Evolutionary conservation across 2,329 filamentous ascomycete genomes (phyloP).

Genomic region (Colletotrichum somersetense): DNA sequence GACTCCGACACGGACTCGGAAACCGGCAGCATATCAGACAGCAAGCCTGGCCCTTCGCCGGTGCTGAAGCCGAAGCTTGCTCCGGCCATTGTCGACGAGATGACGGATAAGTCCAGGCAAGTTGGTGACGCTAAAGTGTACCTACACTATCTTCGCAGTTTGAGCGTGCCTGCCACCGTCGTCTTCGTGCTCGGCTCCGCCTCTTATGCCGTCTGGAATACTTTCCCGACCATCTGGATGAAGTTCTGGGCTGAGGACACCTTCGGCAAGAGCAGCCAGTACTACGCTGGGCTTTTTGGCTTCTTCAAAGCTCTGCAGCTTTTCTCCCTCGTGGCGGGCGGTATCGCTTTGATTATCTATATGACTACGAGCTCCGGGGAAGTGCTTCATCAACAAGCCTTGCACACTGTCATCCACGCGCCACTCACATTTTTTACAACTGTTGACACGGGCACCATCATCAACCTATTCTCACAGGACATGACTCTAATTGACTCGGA

Average conservation of each 20-base stretch:
- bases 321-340: constrained; percentile 39
- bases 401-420: constrained; percentile 47
- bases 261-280: constrained; percentile 35
- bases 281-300: constrained; percentile 44
- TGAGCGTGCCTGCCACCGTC: background rate
- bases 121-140: constrained; percentile 45
- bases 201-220: constrained; percentile 40
- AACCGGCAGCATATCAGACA: background rate
- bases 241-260: constrained; percentile 49
- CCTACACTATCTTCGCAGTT: constrained; percentile 44
- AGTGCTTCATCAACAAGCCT: constrained; percentile 44
- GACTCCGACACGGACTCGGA: constrained; percentile 40
- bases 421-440: constrained; percentile 54
- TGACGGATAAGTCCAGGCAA: constrained; percentile 40
- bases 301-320: constrained; percentile 39
- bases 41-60: background rate
- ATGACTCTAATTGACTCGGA: constrained; percentile 52
- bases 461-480: constrained; percentile 57
- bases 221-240: constrained; percentile 49
- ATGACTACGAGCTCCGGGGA: constrained; percentile 44
- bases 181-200: constrained; percentile 13
- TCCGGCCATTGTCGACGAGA: constrained; percentile 6
- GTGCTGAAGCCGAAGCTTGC: constrained; percentile 18
- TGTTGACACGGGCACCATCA: constrained; percentile 53
- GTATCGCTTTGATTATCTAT: constrained; percentile 42